These are phyloP conservation scores for Penicillium roqueforti DNA, from an alignment of 495 filamentous ascomycete genomes.

Conservation along the genomic window DNA sequence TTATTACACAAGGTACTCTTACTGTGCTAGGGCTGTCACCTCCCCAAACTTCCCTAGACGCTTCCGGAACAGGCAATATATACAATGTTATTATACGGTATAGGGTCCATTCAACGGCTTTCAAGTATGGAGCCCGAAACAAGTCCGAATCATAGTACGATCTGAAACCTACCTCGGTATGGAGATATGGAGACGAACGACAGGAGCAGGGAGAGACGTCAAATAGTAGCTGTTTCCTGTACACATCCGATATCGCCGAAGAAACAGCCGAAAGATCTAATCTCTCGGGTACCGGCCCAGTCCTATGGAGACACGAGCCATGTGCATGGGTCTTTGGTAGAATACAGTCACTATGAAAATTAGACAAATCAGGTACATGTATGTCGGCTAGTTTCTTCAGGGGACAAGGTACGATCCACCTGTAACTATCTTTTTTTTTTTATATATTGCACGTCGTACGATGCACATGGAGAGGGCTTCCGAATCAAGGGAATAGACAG, in stretches of 20 bases:
- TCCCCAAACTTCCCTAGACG: not conserved
- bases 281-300: not conserved
- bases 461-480: not conserved
- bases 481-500: not conserved
- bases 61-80: not conserved
- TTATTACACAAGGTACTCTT: not conserved
- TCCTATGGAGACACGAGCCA: not conserved
- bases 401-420: not conserved
- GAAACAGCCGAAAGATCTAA: constrained; percentile 1
- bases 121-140: not conserved
- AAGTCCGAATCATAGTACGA: not conserved
- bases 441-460: no score
- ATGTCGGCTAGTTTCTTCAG: not conserved
- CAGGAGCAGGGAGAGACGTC: not conserved
- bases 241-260: constrained; percentile 8
- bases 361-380: not conserved
- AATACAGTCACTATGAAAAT: not conserved
- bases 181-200: not conserved
- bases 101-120: not conserved
- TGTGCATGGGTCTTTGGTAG: no score
- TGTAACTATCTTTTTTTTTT: no score
- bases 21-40: not conserved
- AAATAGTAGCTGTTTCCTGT: not conserved
- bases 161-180: not conserved
- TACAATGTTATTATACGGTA: not conserved